phyloP scores from a whole-genome alignment of 2,329 filamentous ascomycete species.

The Sporothrix mexicana region DNA sequence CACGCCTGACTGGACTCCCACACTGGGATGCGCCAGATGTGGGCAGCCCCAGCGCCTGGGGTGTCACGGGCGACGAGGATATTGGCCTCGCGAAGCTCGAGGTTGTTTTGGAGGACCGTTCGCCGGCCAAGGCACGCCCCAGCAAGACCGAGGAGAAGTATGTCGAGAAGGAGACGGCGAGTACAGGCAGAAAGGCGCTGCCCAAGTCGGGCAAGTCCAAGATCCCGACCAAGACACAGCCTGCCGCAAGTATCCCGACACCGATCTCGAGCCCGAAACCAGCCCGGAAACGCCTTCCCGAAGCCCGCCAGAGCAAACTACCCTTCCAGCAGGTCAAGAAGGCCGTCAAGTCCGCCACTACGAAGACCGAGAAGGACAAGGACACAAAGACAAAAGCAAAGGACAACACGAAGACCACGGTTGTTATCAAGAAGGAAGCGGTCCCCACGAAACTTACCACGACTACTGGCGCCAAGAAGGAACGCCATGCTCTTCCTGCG shows the following conservation, averaged over 20 bases:
- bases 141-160: slow-evolving; percentile 38
- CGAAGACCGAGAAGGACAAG: slow-evolving; percentile 5
- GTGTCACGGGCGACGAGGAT: slow-evolving; percentile 53
- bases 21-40: slow-evolving; percentile 64
- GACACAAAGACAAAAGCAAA: slow-evolving; percentile 7
- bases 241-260: slow-evolving; percentile 58
- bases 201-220: slow-evolving; percentile 22
- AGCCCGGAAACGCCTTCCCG: slow-evolving; percentile 47
- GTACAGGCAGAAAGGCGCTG: not conserved
- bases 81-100: slow-evolving; percentile 48
- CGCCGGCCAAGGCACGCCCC: slow-evolving; percentile 21
- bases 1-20: slow-evolving; percentile 69
- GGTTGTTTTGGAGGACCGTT: slow-evolving; percentile 50
- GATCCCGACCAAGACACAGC: slow-evolving; percentile 39
- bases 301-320: slow-evolving; percentile 59
- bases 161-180: not conserved
- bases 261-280: slow-evolving; percentile 62
- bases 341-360: not conserved
- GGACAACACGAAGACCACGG: not conserved
- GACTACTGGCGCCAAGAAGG: slow-evolving; percentile 28
- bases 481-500: not conserved
- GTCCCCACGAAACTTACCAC: slow-evolving; percentile 31
- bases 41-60: slow-evolving; percentile 48
- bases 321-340: slow-evolving; percentile 46
- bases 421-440: not conserved